Conservation (phyloP, 2,329 filamentous ascomycete genomes). For the Sphaerulina vaccinii region DNA sequence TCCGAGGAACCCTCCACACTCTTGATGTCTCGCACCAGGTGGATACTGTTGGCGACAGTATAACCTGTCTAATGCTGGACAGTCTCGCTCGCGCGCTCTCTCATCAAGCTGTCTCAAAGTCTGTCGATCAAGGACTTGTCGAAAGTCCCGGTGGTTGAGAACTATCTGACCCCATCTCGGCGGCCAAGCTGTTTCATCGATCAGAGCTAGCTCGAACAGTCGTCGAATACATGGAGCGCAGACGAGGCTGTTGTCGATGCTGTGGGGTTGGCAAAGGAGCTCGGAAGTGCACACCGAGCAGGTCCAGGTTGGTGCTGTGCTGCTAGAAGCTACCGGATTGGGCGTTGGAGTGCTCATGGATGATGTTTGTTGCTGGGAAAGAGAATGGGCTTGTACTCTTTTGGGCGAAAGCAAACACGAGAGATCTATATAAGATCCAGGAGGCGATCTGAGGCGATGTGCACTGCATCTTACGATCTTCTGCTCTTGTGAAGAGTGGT, state of each 20-base stretch:
- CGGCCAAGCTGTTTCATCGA: conserved; percentile 18
- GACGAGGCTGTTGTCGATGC: neutral
- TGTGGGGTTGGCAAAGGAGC: conserved; percentile 1
- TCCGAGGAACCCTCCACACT: conserved; percentile 11
- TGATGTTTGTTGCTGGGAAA: neutral
- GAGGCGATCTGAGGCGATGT: no score
- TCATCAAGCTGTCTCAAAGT: conserved; percentile 16
- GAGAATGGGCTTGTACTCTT: neutral
- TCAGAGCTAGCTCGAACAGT: conserved; percentile 22
- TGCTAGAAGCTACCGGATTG: conserved; percentile 4
- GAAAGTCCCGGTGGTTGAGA: conserved; percentile 20
- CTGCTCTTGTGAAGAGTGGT: neutral
- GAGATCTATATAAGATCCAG: neutral
- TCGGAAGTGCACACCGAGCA: conserved; percentile 9
- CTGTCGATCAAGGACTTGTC: conserved; percentile 11
- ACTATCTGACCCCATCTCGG: conserved; percentile 17
- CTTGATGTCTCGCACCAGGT: neutral
- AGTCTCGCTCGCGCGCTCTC: conserved; percentile 14
- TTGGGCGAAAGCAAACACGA: neutral
- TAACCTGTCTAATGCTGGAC: conserved; percentile 16
- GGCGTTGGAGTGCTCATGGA: neutral
- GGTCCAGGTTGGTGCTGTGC: conserved; percentile 1
- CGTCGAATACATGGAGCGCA: conserved; percentile 18
- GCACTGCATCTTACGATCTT: neutral
- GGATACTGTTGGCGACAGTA: conserved; percentile 18